phyloP scores from a whole-genome alignment of 139 green algal genomes.

The Gonium pectorale region DNA sequence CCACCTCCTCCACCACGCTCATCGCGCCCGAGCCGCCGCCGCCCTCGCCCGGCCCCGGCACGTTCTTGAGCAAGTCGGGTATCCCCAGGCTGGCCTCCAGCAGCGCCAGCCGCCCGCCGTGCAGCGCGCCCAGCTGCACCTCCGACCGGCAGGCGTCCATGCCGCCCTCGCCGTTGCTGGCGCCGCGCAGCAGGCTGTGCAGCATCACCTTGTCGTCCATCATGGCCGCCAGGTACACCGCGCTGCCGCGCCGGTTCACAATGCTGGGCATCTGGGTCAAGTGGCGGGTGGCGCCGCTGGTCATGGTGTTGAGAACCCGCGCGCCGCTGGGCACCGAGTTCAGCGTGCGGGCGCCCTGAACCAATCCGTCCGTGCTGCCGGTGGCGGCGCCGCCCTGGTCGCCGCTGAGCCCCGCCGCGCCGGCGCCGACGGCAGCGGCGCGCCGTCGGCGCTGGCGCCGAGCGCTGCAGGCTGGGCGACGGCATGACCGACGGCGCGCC shows the following conservation, averaged over 20 bases:
- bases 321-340: neutral
- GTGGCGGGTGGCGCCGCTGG: neutral
- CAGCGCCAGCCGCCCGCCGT: slow-evolving; percentile 18
- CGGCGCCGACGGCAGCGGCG: neutral
- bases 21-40: neutral
- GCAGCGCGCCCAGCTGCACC: slow-evolving; percentile 36
- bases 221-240: slow-evolving; percentile 20
- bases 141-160: neutral
- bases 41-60: neutral
- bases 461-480: neutral
- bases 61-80: slow-evolving; percentile 14
- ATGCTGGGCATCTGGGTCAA: neutral
- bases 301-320: too few species aligned
- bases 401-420: neutral
- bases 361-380: neutral
- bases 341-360: neutral
- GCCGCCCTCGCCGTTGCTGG: neutral
- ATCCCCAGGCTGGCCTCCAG: slow-evolving; percentile 13
- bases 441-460: neutral
- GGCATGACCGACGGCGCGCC: neutral
- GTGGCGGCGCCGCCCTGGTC: neutral
- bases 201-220: slow-evolving; percentile 13
- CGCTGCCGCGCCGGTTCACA: neutral
- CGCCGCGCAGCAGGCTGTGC: slow-evolving; percentile 2
- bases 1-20: neutral